Conservation (phyloP, 176 grass and related monocot species). For the Bolboschoenus planiculmis region DNA sequence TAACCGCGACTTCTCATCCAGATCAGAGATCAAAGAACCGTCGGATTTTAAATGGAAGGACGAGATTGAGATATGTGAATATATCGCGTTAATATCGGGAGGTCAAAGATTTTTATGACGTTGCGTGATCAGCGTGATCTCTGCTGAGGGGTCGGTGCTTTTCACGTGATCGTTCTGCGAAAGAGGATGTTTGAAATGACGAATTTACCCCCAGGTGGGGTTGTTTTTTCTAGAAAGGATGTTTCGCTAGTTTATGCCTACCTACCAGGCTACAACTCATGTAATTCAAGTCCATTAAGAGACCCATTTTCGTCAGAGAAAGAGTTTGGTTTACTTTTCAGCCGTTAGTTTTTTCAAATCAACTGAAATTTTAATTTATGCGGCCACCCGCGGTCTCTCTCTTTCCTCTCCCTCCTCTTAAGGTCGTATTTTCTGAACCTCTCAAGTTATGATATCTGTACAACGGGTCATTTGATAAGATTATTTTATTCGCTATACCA, state of each 20-base stretch:
- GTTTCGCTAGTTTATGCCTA: too few species aligned
- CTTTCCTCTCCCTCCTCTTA: constrained; percentile 1
- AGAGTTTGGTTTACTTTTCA: neutral
- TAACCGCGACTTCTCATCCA: neutral
- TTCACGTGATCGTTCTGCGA: constrained; percentile 19
- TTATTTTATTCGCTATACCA: neutral
- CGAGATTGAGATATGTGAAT: neutral
- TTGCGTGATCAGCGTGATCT: neutral
- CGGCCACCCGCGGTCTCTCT: constrained; percentile 3
- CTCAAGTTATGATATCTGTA: neutral
- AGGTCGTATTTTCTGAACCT: neutral
- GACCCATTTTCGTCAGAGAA: neutral
- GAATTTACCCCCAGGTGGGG: neutral
- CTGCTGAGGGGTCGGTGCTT: neutral
- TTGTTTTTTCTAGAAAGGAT: too few species aligned
- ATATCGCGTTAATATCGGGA: neutral
- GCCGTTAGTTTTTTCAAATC: constrained; percentile 3
- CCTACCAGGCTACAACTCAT: too few species aligned
- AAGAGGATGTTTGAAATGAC: neutral
- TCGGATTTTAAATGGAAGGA: neutral
- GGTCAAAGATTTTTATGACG: neutral
- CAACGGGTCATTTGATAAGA: neutral
- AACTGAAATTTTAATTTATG: constrained; percentile 13
- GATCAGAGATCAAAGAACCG: neutral
- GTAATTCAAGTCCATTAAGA: neutral